Percentiles rank a stretch among this genome's conserved stretches.
Conservation (phyloP, 164 flowering plant species). For the Vitis rotundifolia region DNA sequence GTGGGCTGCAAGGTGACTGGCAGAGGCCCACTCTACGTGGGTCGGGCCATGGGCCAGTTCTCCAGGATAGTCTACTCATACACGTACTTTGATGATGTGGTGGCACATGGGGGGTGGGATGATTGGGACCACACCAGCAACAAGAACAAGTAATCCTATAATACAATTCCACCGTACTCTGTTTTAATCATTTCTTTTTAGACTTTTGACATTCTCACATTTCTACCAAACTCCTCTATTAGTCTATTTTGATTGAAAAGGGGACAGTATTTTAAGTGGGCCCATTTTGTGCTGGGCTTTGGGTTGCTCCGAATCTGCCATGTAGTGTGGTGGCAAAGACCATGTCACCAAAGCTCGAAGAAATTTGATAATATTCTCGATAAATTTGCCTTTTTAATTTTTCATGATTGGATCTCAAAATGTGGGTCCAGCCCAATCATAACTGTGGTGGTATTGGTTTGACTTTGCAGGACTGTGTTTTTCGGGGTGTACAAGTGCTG, state of each 20-base stretch:
- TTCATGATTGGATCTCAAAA: neutral
- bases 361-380: too few species aligned
- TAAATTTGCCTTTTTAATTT: neutral
- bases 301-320: neutral
- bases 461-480: slow-evolving; percentile 60
- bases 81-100: slow-evolving; percentile 78
- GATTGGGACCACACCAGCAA: slow-evolving; percentile 82
- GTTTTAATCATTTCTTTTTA: too few species aligned
- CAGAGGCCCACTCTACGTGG: slow-evolving; percentile 82
- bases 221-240: too few species aligned
- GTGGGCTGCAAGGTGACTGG: slow-evolving; percentile 79
- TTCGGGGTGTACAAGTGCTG: slow-evolving; percentile 87
- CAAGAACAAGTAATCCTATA: slow-evolving; percentile 60
- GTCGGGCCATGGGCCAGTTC: slow-evolving; percentile 94
- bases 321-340: neutral
- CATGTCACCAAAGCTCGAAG: too few species aligned
- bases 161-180: neutral
- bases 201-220: too few species aligned
- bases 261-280: neutral
- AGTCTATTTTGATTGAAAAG: neutral
- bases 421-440: neutral
- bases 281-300: too few species aligned
- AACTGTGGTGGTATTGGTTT: neutral
- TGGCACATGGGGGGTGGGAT: slow-evolving; percentile 96
- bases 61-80: slow-evolving; percentile 78